Evolutionary conservation across 805 yeast genomes (phyloP).

Genomic region (Sugiyamaella chiloensis): DNA sequence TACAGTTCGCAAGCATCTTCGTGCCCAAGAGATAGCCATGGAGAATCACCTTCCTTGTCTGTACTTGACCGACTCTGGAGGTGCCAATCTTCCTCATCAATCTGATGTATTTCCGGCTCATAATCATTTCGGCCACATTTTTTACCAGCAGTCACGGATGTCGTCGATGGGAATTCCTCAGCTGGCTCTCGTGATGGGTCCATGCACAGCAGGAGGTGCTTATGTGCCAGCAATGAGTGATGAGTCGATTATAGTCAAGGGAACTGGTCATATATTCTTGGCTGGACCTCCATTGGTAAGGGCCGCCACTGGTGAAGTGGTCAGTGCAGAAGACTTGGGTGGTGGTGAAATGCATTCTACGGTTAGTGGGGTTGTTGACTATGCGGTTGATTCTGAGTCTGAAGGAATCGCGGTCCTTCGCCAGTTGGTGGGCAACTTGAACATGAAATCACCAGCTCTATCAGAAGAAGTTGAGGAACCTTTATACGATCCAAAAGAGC

Average conservation of each 20-base stretch:
- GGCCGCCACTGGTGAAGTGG: constrained; percentile 36
- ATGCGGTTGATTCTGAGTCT: constrained; percentile 30
- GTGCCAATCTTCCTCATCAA: constrained; percentile 35
- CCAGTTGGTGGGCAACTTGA: constrained; percentile 27
- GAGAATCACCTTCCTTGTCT: constrained; percentile 33
- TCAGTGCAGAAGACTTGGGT: constrained; percentile 32
- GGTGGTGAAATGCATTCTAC: constrained; percentile 35
- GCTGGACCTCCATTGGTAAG: constrained; percentile 36
- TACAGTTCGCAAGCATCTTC: constrained; percentile 33
- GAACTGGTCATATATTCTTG: constrained; percentile 33
- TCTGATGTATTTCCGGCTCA: constrained; percentile 35
- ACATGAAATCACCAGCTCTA: constrained; percentile 5
- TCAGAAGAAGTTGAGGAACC: constrained; percentile 26
- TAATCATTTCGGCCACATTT: constrained; percentile 34
- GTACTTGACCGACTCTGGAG: constrained; percentile 33
- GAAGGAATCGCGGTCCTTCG: constrained; percentile 32
- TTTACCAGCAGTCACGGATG: constrained; percentile 33
- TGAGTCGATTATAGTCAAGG: constrained; percentile 33
- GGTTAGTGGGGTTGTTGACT: constrained; percentile 33
- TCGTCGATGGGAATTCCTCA: constrained; percentile 32
- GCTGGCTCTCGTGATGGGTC: constrained; percentile 33
- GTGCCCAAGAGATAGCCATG: constrained; percentile 34
- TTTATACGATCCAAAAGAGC: constrained; percentile 29
- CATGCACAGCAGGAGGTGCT: constrained; percentile 37
- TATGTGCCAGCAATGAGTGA: constrained; percentile 36